Base-by-base conservation (phyloP, 208 protist species). In the Leishmania tarentolae region DNA sequence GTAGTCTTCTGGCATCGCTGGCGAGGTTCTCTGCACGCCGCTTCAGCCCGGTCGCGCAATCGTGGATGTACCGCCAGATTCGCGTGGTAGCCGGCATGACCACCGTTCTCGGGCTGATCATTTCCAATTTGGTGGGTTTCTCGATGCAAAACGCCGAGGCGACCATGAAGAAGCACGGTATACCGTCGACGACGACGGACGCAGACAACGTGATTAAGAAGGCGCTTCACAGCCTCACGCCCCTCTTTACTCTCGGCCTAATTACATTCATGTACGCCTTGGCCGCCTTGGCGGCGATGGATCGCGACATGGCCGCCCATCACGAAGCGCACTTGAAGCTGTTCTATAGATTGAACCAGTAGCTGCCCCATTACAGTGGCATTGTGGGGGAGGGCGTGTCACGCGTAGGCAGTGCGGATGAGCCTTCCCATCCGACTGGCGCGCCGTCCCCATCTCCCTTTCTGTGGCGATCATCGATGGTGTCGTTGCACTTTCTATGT, bases 61-160 rank as follows among this genome's bases (percentile, higher is more conserved):
- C 46, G 46, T 65, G 79, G 75, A 15, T 59, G 17, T 76, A 84
- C 47, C 80, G 80, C 56, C 42, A 75, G 46, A 42, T 93, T 42
- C 79, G 81, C n/a, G 72, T 75, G 19, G 9, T 86, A 44, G 86
- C 53, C n/a, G 90, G 87, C 47, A 75, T 84, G 8, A 53, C 82
- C 66, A 81, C 81, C 7, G 72, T 92, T 6, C 79, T 88, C 56
- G 82, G 82, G 15, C 79, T 97, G 35, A 87, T 93, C 61, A 68
- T 90, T 11, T 86, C 91, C 7, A 97, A 97, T 63, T 81, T 95
- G 37, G 82, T 95, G 13, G 76, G 76, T 31, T 79, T 79, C 65
- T 79, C 76, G 47, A 79, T 79, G 76, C 76, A 79, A 28, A 79
- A 79, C 17, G 37, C n/a, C 1, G n/a, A 21, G 5, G 40, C 37